A percentile compares a stretch with the other conserved stretches of the same genome.
Conservation (phyloP, 2,329 filamentous ascomycete genomes). For the Blastomyces emzantsi region DNA sequence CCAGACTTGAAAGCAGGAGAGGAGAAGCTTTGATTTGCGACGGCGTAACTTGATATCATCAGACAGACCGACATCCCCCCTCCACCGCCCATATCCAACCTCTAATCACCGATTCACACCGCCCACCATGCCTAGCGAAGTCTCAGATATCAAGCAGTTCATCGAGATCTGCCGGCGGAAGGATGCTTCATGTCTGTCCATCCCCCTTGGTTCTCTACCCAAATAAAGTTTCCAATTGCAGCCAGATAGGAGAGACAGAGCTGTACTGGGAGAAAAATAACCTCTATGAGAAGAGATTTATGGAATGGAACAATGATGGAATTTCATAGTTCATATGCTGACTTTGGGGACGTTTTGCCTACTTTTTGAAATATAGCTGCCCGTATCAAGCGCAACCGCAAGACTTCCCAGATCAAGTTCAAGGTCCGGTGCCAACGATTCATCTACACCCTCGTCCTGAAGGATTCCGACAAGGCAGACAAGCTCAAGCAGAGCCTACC, state of each 20-base stretch:
- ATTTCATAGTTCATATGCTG: background rate
- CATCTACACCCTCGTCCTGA: slow-evolving; percentile 97
- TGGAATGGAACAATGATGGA: background rate
- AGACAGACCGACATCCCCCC: background rate
- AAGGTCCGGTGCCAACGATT: slow-evolving; percentile 98
- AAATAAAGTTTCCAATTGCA: background rate
- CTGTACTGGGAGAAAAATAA: background rate
- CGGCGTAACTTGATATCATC: slow-evolving; percentile 14
- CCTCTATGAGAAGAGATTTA: background rate
- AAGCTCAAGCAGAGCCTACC: slow-evolving; percentile 99
- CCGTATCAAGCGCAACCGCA: slow-evolving; percentile 93
- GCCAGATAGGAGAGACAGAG: background rate
- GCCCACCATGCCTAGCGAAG: slow-evolving; percentile 94
- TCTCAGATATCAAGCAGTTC: slow-evolving; percentile 99
- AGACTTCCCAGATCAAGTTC: slow-evolving; percentile 95
- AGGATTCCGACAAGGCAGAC: slow-evolving; percentile 98
- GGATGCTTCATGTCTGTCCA: slow-evolving; percentile 87
- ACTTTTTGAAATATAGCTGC: slow-evolving; percentile 50
- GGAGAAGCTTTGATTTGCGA: slow-evolving; percentile 14
- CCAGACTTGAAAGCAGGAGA: slow-evolving; percentile 13
- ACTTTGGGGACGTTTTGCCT: background rate
- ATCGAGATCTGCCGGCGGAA: slow-evolving; percentile 99
- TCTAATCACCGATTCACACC: slow-evolving; percentile 22
- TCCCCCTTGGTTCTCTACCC: slow-evolving; percentile 11
- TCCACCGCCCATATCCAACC: background rate